Conservation (phyloP, 768 basidiomycete genomes). For the Chalciporus sphaerocephalus region DNA sequence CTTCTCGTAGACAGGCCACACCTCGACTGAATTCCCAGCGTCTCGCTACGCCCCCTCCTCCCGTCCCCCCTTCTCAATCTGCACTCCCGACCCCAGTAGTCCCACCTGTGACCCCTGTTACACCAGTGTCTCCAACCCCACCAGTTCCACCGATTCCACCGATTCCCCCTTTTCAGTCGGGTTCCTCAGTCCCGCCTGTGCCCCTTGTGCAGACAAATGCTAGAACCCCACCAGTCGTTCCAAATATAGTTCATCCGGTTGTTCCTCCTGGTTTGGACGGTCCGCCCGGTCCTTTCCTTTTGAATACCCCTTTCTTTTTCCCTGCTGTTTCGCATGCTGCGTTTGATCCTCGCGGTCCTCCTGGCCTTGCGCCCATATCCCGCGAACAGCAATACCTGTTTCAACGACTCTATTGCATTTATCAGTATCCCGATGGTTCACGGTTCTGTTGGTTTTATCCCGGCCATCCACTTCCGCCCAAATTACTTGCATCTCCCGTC, state of each 20-base stretch:
- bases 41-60: background rate
- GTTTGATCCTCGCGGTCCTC: background rate
- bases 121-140: background rate
- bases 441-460: background rate
- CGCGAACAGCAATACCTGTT: background rate
- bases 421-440: background rate
- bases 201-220: too few species aligned
- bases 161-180: background rate
- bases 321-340: background rate
- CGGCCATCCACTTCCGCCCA: constrained; percentile 14
- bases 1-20: too few species aligned
- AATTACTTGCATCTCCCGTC: background rate
- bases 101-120: too few species aligned
- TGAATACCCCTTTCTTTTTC: too few species aligned
- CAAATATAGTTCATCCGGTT: too few species aligned
- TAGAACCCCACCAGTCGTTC: background rate
- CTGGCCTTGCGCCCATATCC: too few species aligned
- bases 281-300: background rate
- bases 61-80: background rate
- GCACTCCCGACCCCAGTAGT: too few species aligned
- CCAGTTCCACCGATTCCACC: background rate
- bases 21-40: too few species aligned
- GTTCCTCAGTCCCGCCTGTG: background rate
- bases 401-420: background rate
- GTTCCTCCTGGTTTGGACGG: background rate